phyloP scores from a whole-genome alignment of 495 filamentous ascomycete species.

The Xylona heveae region DNA sequence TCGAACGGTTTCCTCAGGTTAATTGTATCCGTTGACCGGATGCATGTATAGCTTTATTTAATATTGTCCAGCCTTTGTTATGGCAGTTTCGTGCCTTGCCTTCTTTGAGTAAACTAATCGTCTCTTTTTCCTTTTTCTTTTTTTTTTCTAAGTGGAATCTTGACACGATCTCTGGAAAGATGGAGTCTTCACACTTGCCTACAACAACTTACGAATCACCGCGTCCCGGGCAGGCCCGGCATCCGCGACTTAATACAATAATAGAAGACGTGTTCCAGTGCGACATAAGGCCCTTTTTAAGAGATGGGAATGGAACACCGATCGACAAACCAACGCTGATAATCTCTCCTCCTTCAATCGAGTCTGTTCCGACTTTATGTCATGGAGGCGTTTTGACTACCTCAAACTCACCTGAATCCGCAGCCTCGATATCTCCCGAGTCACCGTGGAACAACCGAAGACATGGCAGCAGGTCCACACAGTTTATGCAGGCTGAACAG shows the following conservation, averaged over 20 bases:
- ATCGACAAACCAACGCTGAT: too few species aligned
- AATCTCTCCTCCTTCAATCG: constrained; percentile 2
- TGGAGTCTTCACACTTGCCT: constrained; percentile 40
- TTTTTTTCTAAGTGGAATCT: too few species aligned
- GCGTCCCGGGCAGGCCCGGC: constrained; percentile 46
- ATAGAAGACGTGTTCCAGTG: constrained; percentile 40
- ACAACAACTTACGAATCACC: constrained; percentile 37
- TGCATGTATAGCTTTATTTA: too few species aligned
- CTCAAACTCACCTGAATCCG: not conserved
- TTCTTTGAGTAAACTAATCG: too few species aligned
- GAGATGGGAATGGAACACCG: too few species aligned
- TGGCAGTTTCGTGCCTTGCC: too few species aligned
- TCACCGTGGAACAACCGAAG: constrained; percentile 10
- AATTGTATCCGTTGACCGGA: too few species aligned
- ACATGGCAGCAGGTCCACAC: constrained; percentile 13
- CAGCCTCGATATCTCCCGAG: constrained; percentile 21
- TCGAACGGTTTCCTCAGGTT: too few species aligned
- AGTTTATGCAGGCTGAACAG: not conserved
- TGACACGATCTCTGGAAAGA: too few species aligned
- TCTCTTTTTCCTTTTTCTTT: too few species aligned
- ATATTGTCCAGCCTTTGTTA: too few species aligned
- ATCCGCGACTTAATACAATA: constrained; percentile 65
- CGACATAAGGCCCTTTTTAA: constrained; percentile 8
- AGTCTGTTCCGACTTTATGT: constrained; percentile 1
- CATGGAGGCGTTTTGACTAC: not conserved